Base-by-base conservation (phyloP, 2,329 filamentous ascomycete genomes). In the Xylariaceae sp. region DNA sequence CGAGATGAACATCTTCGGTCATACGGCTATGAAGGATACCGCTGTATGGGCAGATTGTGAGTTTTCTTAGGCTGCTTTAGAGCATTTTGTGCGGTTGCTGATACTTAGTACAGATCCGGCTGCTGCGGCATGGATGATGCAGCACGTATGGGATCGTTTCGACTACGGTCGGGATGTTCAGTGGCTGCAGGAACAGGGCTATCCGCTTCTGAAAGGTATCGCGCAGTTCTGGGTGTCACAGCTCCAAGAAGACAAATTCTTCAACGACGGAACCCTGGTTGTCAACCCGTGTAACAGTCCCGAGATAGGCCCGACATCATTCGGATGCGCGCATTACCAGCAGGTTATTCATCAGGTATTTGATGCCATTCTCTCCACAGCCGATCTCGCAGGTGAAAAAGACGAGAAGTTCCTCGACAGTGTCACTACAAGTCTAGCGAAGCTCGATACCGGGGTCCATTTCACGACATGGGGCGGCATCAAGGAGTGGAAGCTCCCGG, bases 231-330 rank as follows among this genome's bases (percentile, higher is more conserved):
- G 80, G 77, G 68, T 82, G 3, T 75, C 72, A 5, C 75, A 80
- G 59, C 71, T 84, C 0, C 76, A 79, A 52, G 61, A 70, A 3
- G 80, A 83, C 60, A 49, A 53, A 1, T 79, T 74, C 64, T 76
- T 68, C 58, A 71, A 76, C 2, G 80, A 83, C 51, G 72, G 72
- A 8, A 76, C 74, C 0, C 70, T 81, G 2, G 79, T 83, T 0
- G 79, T 78, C 1, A 81, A 80, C 58, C 80, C 80, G 0, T 84
- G 80, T 65, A 81, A 78, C 51, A 80, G 76, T n/a, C 77, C 80
- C 1, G 80, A 84, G 63, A 78, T 79, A 37, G 80, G 80, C 0
- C 73, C 74, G 1, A 76, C 74, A 5, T 80, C 78, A 0, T 81
- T 81, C 50, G 78, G 71, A 7, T 81, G 79, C 59, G 68, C 77